These are phyloP conservation scores for Pholiota molesta DNA, from an alignment of 768 basidiomycete genomes.

Conservation along the genomic window DNA sequence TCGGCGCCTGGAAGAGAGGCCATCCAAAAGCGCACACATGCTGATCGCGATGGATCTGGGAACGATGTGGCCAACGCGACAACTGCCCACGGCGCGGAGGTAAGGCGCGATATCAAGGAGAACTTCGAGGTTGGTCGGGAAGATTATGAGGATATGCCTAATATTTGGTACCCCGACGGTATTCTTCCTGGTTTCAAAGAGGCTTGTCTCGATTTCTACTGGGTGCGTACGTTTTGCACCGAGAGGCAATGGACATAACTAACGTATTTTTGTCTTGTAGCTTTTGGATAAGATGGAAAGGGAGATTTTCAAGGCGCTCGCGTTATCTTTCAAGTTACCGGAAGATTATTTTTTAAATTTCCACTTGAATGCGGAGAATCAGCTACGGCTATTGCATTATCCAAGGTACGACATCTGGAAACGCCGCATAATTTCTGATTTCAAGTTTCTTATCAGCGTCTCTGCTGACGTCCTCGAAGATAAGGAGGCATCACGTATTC, in stretches of 20 bases:
- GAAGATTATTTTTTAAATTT: conserved; percentile 46
- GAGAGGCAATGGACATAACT: neutral
- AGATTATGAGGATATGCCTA: conserved; percentile 46
- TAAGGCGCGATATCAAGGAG: conserved; percentile 47
- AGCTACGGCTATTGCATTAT: conserved; percentile 61
- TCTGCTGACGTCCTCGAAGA: conserved; percentile 32
- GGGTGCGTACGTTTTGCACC: conserved; percentile 35
- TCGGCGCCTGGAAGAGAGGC: conserved; percentile 43
- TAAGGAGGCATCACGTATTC: conserved; percentile 45
- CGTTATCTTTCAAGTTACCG: conserved; percentile 45
- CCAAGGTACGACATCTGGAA: conserved; percentile 33
- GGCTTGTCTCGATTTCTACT: conserved; percentile 53
- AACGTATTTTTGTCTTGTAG: conserved; percentile 24
- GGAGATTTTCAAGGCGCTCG: conserved; percentile 48
- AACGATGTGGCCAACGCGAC: neutral
- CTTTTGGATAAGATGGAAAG: conserved; percentile 45
- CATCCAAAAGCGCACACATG: conserved; percentile 26
- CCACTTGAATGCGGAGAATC: conserved; percentile 51
- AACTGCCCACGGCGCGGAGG: conserved; percentile 19
- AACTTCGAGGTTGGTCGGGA: conserved; percentile 60
- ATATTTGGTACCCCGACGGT: conserved; percentile 60
- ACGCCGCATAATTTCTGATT: neutral
- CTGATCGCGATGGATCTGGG: conserved; percentile 24
- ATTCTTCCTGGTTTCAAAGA: conserved; percentile 56
- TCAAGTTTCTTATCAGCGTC: conserved; percentile 27